phyloP scores from a whole-genome alignment of 345 rosid species.

The Zanthoxylum bungeanum region DNA sequence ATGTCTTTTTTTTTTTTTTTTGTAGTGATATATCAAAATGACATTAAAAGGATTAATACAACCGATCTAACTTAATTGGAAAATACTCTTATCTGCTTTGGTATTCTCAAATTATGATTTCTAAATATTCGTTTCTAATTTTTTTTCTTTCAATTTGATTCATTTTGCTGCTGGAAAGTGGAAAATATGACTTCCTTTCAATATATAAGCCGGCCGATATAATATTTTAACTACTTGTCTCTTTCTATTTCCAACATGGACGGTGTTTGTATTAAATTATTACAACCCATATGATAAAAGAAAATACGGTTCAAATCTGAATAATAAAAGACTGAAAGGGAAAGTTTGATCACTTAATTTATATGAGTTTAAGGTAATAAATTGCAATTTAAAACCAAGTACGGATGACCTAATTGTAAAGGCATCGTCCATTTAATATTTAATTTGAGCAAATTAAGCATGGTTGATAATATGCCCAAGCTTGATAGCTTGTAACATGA shows the following conservation, averaged over 20 bases:
- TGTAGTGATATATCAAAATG: no score
- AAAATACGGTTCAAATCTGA: neutral
- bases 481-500: no score
- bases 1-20: no score
- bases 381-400: no score
- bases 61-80: no score
- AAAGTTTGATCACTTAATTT: neutral
- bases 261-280: neutral
- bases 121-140: neutral
- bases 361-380: neutral
- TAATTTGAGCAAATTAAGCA: no score
- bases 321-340: neutral
- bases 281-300: neutral
- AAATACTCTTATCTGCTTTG: no score
- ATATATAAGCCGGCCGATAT: neutral
- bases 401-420: neutral
- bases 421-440: no score
- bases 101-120: neutral
- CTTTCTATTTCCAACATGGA: neutral
- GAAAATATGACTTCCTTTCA: neutral
- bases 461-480: no score
- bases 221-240: neutral
- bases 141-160: neutral
- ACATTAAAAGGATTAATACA: no score
- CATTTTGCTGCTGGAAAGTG: neutral